Percentiles rank a stretch among this genome's conserved stretches.
phyloP scores from a whole-genome alignment of 2,329 filamentous ascomycete genomes.

The Exophiala xenobiotica region DNA sequence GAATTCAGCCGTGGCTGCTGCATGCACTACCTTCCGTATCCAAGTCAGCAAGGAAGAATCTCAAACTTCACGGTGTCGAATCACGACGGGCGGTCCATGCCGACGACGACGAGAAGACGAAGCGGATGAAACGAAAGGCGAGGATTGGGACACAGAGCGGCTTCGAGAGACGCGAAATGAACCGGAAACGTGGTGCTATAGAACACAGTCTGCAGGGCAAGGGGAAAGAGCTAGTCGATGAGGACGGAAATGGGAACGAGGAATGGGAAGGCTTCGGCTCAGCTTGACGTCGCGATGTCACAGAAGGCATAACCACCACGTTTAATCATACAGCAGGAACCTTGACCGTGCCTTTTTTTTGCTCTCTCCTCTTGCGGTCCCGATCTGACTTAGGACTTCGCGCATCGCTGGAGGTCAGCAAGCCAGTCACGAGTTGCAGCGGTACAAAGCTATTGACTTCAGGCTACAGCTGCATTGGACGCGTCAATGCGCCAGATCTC shows the following conservation, averaged over 20 bases:
- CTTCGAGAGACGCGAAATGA: conserved; percentile 47
- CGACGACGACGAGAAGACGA: conserved; percentile 42
- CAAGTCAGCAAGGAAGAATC: conserved; percentile 78
- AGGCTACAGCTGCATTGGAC: too few species aligned
- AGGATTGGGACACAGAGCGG: conserved; percentile 68
- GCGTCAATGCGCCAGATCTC: too few species aligned
- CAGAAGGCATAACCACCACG: too few species aligned
- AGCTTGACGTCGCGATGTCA: too few species aligned
- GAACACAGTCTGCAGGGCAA: conserved; percentile 35
- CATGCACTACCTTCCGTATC: conserved; percentile 79
- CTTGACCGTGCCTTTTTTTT: too few species aligned
- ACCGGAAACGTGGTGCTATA: conserved; percentile 48
- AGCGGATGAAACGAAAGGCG: conserved; percentile 47
- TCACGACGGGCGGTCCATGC: conserved; percentile 54
- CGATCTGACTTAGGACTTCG: too few species aligned
- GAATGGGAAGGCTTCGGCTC: conserved; percentile 24
- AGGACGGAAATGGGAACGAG: not conserved
- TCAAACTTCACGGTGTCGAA: conserved; percentile 81
- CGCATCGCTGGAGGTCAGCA: too few species aligned
- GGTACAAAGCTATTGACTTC: too few species aligned
- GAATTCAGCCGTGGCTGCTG: conserved; percentile 80
- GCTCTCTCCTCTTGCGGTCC: too few species aligned
- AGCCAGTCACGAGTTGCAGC: too few species aligned
- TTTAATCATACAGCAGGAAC: too few species aligned
- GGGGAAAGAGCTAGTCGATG: conserved; percentile 5